Evolutionary conservation across 768 basidiomycete species (phyloP).

Genomic region (Tylopilus plumbeoviolaceoides): DNA sequence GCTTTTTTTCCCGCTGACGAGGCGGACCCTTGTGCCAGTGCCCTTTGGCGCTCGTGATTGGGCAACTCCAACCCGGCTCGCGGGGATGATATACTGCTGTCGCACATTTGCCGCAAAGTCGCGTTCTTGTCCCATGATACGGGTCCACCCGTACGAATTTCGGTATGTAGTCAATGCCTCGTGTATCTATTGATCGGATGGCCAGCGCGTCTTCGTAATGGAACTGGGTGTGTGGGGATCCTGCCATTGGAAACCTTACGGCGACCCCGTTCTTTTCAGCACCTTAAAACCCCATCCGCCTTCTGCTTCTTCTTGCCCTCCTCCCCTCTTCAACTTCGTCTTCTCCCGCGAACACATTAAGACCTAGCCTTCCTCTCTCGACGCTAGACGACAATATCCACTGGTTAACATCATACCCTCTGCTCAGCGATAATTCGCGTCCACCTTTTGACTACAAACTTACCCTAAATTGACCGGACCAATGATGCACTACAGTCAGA

Average conservation of each 20-base stretch:
- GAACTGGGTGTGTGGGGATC: constrained; percentile 13
- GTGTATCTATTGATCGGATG: constrained; percentile 20
- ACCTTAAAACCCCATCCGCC: constrained; percentile 8
- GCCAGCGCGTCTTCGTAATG: constrained; percentile 13
- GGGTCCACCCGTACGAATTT: constrained; percentile 2
- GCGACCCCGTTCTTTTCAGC: constrained; percentile 9
- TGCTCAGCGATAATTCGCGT: not conserved
- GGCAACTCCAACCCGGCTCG: not conserved
- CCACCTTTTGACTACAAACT: not conserved
- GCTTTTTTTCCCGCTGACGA: not conserved
- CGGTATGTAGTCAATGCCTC: constrained; percentile 19
- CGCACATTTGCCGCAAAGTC: constrained; percentile 5
- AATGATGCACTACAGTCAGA: constrained; percentile 1
- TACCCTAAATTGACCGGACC: not conserved
- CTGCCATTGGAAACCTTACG: constrained; percentile 15
- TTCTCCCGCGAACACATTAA: not conserved
- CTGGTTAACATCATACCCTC: not conserved
- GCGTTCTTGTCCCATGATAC: constrained; percentile 1
- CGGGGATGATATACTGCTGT: not conserved
- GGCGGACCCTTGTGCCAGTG: not conserved
- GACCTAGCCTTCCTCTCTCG: not conserved
- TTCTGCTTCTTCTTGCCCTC: not conserved
- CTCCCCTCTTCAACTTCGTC: not conserved
- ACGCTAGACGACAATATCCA: not conserved
- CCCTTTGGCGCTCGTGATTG: not conserved